Evolutionary conservation across 768 basidiomycete species (phyloP).

Genomic region (Strobilomyces dryophilus): DNA sequence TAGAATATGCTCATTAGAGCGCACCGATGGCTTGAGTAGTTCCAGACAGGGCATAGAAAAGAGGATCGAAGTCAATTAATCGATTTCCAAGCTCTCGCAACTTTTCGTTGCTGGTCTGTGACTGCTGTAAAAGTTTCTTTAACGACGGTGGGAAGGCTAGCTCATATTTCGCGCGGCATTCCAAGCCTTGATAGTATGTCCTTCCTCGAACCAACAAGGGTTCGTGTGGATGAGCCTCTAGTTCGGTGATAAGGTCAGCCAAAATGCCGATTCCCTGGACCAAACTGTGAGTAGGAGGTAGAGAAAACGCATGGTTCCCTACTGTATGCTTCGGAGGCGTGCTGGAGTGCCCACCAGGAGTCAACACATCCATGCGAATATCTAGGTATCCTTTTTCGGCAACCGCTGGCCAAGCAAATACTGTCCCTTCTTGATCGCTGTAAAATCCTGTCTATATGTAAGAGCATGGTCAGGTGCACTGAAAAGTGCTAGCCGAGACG

Average conservation of each 20-base stretch:
- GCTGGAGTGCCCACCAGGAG: constrained; percentile 53
- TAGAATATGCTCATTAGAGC: not conserved
- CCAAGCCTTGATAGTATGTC: constrained; percentile 31
- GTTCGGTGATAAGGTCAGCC: constrained; percentile 40
- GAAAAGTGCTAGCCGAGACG: not conserved
- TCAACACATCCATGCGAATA: constrained; percentile 38
- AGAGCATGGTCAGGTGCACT: not conserved
- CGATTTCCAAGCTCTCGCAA: constrained; percentile 10
- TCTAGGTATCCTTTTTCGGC: constrained; percentile 44
- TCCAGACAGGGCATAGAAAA: constrained; percentile 17
- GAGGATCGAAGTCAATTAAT: constrained; percentile 21
- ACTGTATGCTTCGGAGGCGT: constrained; percentile 51
- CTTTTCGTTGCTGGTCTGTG: constrained; percentile 19
- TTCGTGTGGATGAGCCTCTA: constrained; percentile 43
- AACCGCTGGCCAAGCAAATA: constrained; percentile 31
- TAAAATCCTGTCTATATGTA: constrained; percentile 25
- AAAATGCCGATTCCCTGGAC: constrained; percentile 47
- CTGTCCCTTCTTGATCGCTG: constrained; percentile 23
- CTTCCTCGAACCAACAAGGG: constrained; percentile 27
- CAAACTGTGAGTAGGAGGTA: not conserved
- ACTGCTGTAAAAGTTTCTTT: constrained; percentile 20
- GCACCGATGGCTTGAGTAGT: constrained; percentile 29
- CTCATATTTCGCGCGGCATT: constrained; percentile 40
- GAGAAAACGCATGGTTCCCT: constrained; percentile 7
- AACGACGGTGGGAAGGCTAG: constrained; percentile 27